These are phyloP conservation scores for Collybiopsis luxurians DNA, from an alignment of 768 basidiomycete genomes.

Conservation along the genomic window DNA sequence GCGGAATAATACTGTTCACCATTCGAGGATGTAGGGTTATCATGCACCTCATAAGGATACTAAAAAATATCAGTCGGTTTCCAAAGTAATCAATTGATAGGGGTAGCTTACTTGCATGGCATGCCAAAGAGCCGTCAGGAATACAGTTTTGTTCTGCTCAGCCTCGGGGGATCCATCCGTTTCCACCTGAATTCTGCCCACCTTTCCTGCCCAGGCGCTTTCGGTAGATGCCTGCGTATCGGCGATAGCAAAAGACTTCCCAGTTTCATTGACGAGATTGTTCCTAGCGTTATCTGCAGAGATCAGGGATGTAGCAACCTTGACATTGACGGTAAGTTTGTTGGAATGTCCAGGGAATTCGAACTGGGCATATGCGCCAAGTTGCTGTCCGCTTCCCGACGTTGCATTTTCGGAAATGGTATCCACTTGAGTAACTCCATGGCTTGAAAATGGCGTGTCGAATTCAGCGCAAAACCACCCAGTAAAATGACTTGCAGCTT, in stretches of 20 bases:
- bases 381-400: slow-evolving; percentile 36
- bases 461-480: slow-evolving; percentile 66
- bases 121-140: slow-evolving; percentile 65
- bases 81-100: too few relatives aligned
- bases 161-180: slow-evolving; percentile 38
- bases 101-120: slow-evolving; percentile 45
- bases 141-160: slow-evolving; percentile 42
- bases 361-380: slow-evolving; percentile 55
- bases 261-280: slow-evolving; percentile 38
- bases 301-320: slow-evolving; percentile 74
- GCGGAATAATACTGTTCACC: slow-evolving; percentile 62
- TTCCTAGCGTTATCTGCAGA: slow-evolving; percentile 61
- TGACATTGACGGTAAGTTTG: slow-evolving; percentile 39
- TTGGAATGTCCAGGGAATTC: slow-evolving; percentile 11
- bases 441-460: slow-evolving; percentile 37
- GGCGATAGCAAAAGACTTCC: slow-evolving; percentile 41
- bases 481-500: slow-evolving; percentile 37
- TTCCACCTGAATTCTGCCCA: slow-evolving; percentile 45
- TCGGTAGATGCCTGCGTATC: slow-evolving; percentile 47
- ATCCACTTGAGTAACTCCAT: slow-evolving; percentile 43
- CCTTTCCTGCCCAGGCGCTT: slow-evolving; percentile 54
- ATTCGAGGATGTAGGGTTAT: slow-evolving; percentile 23
- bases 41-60: slow-evolving; percentile 78
- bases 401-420: slow-evolving; percentile 18
- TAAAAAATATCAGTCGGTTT: slow-evolving; percentile 20